Percentiles rank a stretch among this genome's conserved stretches.
Evolutionary conservation across 2,329 filamentous ascomycete species (phyloP).

Genomic region (Pseudogymnoascus sp.): DNA sequence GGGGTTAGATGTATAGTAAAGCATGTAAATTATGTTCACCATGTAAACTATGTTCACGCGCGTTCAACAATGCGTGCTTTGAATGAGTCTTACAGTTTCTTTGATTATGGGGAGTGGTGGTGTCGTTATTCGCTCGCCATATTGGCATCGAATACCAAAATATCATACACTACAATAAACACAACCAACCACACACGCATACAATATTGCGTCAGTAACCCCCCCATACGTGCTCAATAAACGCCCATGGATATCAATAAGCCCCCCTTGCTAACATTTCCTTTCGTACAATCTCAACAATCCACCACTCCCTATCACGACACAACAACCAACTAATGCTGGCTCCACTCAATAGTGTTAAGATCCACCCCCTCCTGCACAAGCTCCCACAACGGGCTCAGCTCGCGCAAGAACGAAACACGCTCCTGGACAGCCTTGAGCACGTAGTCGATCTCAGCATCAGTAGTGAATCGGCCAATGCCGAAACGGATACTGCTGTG

Average conservation of each 20-base stretch:
- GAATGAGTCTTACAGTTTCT: constrained; percentile 6
- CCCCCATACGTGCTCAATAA: not conserved
- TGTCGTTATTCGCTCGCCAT: constrained; percentile 7
- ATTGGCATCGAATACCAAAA: not conserved
- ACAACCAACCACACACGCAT: not conserved
- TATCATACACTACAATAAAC: not conserved
- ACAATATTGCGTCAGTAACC: not conserved
- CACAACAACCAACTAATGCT: constrained; percentile 55
- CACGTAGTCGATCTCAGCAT: constrained; percentile 93
- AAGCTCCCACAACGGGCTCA: constrained; percentile 94
- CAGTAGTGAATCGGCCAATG: constrained; percentile 93
- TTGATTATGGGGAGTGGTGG: constrained; percentile 3
- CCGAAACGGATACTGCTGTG: constrained; percentile 98
- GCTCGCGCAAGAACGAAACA: constrained; percentile 84
- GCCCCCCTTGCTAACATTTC: not conserved
- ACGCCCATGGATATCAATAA: constrained; percentile 2
- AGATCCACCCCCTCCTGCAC: constrained; percentile 95
- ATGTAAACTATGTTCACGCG: not conserved
- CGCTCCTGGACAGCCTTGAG: constrained; percentile 86
- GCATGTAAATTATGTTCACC: not conserved
- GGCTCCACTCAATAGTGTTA: constrained; percentile 96
- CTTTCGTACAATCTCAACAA: not conserved
- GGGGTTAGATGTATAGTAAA: not conserved
- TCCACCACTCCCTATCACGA: not conserved
- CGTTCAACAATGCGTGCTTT: not conserved